Conservation (phyloP, 202 grass and related monocot species). For the Setaria italica region DNA sequence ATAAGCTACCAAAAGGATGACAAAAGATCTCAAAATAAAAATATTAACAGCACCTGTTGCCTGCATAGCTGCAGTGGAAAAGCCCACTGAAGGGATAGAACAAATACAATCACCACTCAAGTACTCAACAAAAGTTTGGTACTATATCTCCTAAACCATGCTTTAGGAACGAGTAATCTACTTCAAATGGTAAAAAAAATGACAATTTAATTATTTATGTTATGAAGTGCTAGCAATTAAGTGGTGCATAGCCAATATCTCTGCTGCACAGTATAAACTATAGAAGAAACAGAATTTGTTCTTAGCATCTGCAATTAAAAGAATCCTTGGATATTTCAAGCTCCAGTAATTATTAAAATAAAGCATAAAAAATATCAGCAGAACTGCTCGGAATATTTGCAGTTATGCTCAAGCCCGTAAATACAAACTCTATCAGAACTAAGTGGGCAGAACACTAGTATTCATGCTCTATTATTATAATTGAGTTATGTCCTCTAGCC, state of each 20-base stretch:
- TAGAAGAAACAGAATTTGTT: neutral
- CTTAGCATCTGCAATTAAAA: slow-evolving; percentile 10
- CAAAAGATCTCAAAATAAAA: slow-evolving; percentile 11
- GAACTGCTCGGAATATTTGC: slow-evolving; percentile 24
- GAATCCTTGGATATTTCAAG: slow-evolving; percentile 9
- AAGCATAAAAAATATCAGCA: slow-evolving; percentile 4
- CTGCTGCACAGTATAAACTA: slow-evolving; percentile 7
- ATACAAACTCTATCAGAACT: neutral
- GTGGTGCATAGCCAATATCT: neutral
- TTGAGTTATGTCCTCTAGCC: neutral
- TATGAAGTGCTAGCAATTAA: neutral
- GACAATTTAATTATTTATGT: neutral
- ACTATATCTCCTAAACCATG: neutral
- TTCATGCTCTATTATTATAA: neutral
- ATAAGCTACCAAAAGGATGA: neutral
- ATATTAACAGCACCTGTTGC: neutral
- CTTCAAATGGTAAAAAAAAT: neutral
- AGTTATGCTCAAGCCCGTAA: slow-evolving; percentile 7
- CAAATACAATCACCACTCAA: neutral
- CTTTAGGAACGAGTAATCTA: neutral
- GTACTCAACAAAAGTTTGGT: neutral
- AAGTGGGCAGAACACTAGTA: neutral
- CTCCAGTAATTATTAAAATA: slow-evolving; percentile 43
- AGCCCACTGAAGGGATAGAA: neutral
- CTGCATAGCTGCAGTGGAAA: neutral